Percentiles rank a stretch among this genome's conserved stretches.
These are phyloP conservation scores for Solanum aculeatissimum DNA, from an alignment of 305 asterid genomes.

Conservation along the genomic window DNA sequence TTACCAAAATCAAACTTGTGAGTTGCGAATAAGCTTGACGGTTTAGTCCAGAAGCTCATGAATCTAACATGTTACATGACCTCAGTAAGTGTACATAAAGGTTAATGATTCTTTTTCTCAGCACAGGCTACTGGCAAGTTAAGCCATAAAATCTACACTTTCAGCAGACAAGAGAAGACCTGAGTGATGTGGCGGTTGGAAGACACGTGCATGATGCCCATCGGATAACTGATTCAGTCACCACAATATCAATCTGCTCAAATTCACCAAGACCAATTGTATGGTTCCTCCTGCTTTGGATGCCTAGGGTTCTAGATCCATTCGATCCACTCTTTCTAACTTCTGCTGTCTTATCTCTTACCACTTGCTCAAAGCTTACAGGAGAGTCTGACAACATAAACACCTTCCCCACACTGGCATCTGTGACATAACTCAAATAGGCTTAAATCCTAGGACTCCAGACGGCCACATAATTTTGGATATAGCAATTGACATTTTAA, in stretches of 20 bases:
- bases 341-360: constrained; percentile 19
- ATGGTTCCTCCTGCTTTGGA: constrained; percentile 54
- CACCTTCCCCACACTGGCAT: constrained; percentile 4
- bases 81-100: background rate
- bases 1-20: background rate
- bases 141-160: background rate
- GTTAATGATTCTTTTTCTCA: background rate
- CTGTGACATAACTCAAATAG: constrained; percentile 6
- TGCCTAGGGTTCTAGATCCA: constrained; percentile 21
- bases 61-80: background rate
- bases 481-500: too few relatives aligned
- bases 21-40: background rate
- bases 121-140: background rate
- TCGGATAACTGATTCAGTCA: constrained; percentile 65
- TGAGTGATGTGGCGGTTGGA: constrained; percentile 53
- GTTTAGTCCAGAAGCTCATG: background rate
- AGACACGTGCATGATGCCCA: constrained; percentile 79
- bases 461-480: background rate
- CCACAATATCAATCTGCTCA: constrained; percentile 49
- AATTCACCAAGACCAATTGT: constrained; percentile 64
- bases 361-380: constrained; percentile 10
- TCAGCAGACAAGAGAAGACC: constrained; percentile 70
- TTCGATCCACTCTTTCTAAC: constrained; percentile 15
- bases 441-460: background rate
- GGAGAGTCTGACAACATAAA: constrained; percentile 9